These are phyloP conservation scores for Cytauxzoon felis DNA, from an alignment of 169 alveolate genomes.

Conservation along the genomic window DNA sequence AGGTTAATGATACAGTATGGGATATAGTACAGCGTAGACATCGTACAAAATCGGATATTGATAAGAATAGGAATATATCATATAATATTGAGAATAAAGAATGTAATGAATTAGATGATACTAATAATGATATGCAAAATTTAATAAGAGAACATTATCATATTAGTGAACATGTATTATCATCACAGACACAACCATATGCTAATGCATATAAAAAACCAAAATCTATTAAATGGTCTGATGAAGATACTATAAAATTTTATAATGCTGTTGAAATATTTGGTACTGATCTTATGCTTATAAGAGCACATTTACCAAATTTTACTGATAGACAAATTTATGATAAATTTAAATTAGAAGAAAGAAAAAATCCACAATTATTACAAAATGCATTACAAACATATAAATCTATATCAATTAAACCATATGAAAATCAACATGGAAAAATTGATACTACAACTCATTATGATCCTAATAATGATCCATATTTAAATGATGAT, in stretches of 20 bases:
- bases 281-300: slow-evolving; percentile 73
- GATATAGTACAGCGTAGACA: slow-evolving; percentile 43
- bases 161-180: slow-evolving; percentile 16
- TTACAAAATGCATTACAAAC: slow-evolving; percentile 61
- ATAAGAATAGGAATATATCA: not conserved
- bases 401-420: slow-evolving; percentile 58
- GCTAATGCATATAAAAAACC: slow-evolving; percentile 67
- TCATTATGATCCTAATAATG: slow-evolving; percentile 58
- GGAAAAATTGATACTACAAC: slow-evolving; percentile 70
- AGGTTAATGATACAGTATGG: slow-evolving; percentile 54
- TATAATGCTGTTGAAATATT: slow-evolving; percentile 70
- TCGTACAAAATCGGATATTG: not conserved
- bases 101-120: not conserved
- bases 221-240: slow-evolving; percentile 66
- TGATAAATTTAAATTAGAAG: slow-evolving; percentile 71
- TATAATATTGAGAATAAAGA: not conserved
- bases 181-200: slow-evolving; percentile 35
- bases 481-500: slow-evolving; percentile 54
- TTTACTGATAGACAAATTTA: slow-evolving; percentile 70
- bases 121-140: slow-evolving; percentile 5
- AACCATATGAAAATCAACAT: slow-evolving; percentile 64
- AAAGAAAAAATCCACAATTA: slow-evolving; percentile 61
- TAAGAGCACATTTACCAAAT: slow-evolving; percentile 67
- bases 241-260: slow-evolving; percentile 66
- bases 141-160: slow-evolving; percentile 13